A percentile compares a stretch with the other conserved stretches of the same genome.
Conservation (phyloP, 371 early-diverging fungal species). For the Haplosporangium sp. region DNA sequence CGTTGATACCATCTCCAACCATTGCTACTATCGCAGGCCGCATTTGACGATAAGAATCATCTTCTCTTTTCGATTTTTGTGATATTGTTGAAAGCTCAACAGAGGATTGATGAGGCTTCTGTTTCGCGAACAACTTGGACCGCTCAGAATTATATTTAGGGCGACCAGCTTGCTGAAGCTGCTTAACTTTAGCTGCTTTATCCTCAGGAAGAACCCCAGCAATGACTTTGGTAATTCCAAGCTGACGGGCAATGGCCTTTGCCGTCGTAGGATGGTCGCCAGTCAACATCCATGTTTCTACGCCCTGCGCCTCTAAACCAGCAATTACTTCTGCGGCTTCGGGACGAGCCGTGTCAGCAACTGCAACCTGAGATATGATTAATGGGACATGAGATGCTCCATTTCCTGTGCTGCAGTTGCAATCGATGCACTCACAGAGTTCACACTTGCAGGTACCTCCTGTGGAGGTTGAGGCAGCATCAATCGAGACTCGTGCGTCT, state of each 20-base stretch:
- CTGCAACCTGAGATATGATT: slow-evolving; percentile 66
- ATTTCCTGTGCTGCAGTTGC: slow-evolving; percentile 38
- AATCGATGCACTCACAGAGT: slow-evolving; percentile 61
- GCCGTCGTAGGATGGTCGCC: slow-evolving; percentile 76
- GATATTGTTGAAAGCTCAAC: not conserved
- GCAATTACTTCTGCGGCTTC: slow-evolving; percentile 63
- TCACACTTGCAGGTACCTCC: slow-evolving; percentile 63
- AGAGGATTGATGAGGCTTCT: not conserved
- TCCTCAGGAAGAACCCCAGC: slow-evolving; percentile 76
- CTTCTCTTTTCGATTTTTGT: not conserved
- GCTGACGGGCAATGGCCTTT: slow-evolving; percentile 65
- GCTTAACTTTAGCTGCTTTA: slow-evolving; percentile 74
- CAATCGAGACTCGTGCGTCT: slow-evolving; percentile 6
- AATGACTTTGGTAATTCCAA: slow-evolving; percentile 67
- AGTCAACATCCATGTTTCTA: slow-evolving; percentile 81
- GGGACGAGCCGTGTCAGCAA: slow-evolving; percentile 69
- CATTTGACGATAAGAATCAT: slow-evolving; percentile 15
- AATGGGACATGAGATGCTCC: slow-evolving; percentile 54
- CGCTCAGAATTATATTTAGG: slow-evolving; percentile 9
- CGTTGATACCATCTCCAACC: slow-evolving; percentile 94
- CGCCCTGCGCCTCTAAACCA: slow-evolving; percentile 58
- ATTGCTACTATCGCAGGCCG: slow-evolving; percentile 68
- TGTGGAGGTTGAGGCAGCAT: slow-evolving; percentile 29
- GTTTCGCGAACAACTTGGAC: slow-evolving; percentile 17
- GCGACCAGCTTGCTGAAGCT: slow-evolving; percentile 60